Percentiles rank a stretch among this genome's conserved stretches.
Evolutionary conservation across 805 yeast genomes (phyloP).

Genomic region (Candida maltosa): DNA sequence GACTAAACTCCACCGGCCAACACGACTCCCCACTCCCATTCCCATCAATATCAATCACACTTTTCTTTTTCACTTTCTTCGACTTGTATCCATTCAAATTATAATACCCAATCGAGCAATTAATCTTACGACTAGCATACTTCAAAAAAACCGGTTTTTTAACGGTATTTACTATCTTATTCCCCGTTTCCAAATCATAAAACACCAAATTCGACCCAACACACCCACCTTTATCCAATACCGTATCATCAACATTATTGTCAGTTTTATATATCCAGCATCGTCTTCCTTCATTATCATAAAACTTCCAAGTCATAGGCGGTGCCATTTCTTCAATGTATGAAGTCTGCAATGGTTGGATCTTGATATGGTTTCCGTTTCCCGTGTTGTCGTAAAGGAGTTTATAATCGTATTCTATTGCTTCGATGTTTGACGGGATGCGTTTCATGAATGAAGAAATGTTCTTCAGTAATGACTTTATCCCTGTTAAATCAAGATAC

Average conservation of each 20-base stretch:
- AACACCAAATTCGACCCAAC: constrained; percentile 40
- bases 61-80: constrained; percentile 4
- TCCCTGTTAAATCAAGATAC: constrained; percentile 66
- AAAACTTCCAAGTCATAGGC: constrained; percentile 47
- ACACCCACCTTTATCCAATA: not conserved
- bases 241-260: constrained; percentile 9
- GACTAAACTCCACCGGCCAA: constrained; percentile 53
- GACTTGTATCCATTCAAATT: constrained; percentile 23
- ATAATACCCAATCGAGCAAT: constrained; percentile 52
- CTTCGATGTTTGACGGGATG: constrained; percentile 37
- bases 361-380: constrained; percentile 27
- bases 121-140: constrained; percentile 52
- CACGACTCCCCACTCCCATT: constrained; percentile 1
- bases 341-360: constrained; percentile 27
- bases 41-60: too few relatives aligned
- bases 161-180: constrained; percentile 47
- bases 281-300: constrained; percentile 68
- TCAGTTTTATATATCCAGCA: constrained; percentile 65
- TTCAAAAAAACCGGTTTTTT: constrained; percentile 48
- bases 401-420: constrained; percentile 66
- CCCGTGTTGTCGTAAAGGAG: constrained; percentile 47
- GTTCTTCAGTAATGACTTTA: constrained; percentile 53
- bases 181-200: constrained; percentile 64
- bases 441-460: constrained; percentile 25
- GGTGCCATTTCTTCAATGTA: constrained; percentile 21